Evolutionary conservation across 441 rosid genomes (phyloP), one percentile per base, ranked within the genome.

Genomic region (Euphorbia celastroides): DNA sequence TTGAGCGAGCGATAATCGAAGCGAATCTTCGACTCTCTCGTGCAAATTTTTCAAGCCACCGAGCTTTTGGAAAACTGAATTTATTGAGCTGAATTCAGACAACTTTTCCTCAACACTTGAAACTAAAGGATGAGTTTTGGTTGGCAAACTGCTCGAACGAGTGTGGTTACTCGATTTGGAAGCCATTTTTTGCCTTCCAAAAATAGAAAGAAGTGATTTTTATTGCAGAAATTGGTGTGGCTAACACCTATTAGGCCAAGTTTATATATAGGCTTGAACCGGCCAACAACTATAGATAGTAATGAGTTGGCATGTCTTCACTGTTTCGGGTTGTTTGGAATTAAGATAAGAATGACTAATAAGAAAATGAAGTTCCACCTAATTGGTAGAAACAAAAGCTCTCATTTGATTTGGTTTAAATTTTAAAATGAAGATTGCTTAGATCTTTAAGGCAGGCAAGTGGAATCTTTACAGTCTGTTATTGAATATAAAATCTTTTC

Each of bases 401-500:
- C 38, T 34, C 38, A 34, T 34, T 3, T 34, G 38, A 34, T 34
- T 9, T 34, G 38, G 38, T 34, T 34, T 4, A 34, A 34, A n/a
- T n/a, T n/a, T n/a, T 34, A 34, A 34, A 34, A 34, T n/a, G n/a
- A 34, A 34, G 9, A 62, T 38, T 34, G 46, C 60, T 4, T 10
- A 28, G 19, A 57, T 57, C 60, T 57, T 30, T 10, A 57, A 19
- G 46, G 2, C 27, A 42, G 50, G 22, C 34, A 38, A 62, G 22
- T 31, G 19, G 65, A 62, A 62, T 62, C 54, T 41, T 62, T 50
- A 62, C 65, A 41, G 65, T 22, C 65, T 62, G 2, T 41, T 5
- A 9, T 62, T 25, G 13, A 32, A 42, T 41, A 41, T 62, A 41
- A 62, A 38, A 41, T 25, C 38, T 11, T 2, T 34, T 14, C 13